These are phyloP conservation scores for Colletotrichum musae DNA, from an alignment of 2,329 filamentous ascomycete species.

Conservation along the genomic window DNA sequence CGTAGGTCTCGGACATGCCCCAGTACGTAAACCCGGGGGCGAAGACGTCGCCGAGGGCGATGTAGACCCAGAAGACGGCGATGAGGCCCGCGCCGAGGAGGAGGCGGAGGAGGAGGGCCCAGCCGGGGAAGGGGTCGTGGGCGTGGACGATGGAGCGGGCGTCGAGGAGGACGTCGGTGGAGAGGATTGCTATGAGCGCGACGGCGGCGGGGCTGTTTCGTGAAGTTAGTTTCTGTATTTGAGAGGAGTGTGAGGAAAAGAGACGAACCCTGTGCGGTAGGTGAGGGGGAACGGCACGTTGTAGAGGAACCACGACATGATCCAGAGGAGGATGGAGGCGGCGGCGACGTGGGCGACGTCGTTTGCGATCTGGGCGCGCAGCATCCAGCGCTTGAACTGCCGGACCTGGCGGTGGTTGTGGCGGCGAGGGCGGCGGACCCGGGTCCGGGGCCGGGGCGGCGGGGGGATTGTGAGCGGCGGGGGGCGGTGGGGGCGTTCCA, in stretches of 20 bases:
- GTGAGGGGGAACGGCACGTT: conserved; percentile 45
- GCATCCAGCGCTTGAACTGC: conserved; percentile 31
- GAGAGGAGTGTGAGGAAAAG: not conserved
- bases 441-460: conserved; percentile 33
- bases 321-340: conserved; percentile 49
- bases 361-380: conserved; percentile 46
- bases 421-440: conserved; percentile 25
- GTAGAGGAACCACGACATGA: conserved; percentile 51
- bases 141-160: conserved; percentile 51
- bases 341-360: conserved; percentile 51
- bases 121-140: conserved; percentile 49
- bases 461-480: conserved; percentile 52
- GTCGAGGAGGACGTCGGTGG: conserved; percentile 54
- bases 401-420: conserved; percentile 27
- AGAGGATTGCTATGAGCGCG: conserved; percentile 50
- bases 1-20: conserved; percentile 48
- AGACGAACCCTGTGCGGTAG: conserved; percentile 36
- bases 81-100: conserved; percentile 52
- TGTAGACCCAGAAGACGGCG: conserved; percentile 53
- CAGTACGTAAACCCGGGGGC: conserved; percentile 54
- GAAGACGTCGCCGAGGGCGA: conserved; percentile 54
- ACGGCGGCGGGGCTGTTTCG: conserved; percentile 48
- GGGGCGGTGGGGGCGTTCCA: conserved; percentile 50
- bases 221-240: not conserved
- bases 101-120: conserved; percentile 50